These are phyloP conservation scores for Penstemon newberryi DNA, from an alignment of 257 asterid genomes.

Conservation along the genomic window DNA sequence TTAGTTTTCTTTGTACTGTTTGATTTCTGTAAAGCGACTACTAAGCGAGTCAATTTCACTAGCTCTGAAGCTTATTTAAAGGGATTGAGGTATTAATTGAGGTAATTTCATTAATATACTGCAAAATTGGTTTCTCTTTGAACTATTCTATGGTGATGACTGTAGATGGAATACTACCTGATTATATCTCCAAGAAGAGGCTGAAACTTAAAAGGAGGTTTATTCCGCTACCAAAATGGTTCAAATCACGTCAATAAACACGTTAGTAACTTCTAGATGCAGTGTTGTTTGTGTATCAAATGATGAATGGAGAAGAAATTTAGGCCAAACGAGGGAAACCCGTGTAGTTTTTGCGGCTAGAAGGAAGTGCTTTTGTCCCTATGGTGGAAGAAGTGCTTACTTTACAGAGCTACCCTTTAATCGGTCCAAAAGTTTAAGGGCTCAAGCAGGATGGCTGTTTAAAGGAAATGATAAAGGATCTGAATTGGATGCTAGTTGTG, in stretches of 20 bases:
- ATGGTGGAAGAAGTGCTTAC: slow-evolving; percentile 35
- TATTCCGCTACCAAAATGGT: slow-evolving; percentile 42
- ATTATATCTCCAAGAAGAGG: slow-evolving; percentile 2
- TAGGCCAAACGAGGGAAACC: slow-evolving; percentile 43
- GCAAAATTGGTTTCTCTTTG: slow-evolving; percentile 17
- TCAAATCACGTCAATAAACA: slow-evolving; percentile 50
- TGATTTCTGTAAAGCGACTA: slow-evolving; percentile 2
- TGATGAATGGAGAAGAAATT: slow-evolving; percentile 43
- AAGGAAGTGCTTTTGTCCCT: slow-evolving; percentile 40
- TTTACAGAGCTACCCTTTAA: slow-evolving; percentile 32
- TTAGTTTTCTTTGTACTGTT: slow-evolving; percentile 10
- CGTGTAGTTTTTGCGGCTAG: slow-evolving; percentile 40
- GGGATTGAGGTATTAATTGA: slow-evolving; percentile 18
- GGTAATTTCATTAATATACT: slow-evolving; percentile 1
- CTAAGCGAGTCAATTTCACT: slow-evolving; percentile 14
- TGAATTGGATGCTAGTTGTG: slow-evolving; percentile 61
- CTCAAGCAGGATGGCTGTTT: slow-evolving; percentile 82
- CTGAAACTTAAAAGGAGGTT: slow-evolving; percentile 20
- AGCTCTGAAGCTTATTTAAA: slow-evolving; percentile 11
- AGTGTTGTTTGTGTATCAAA: slow-evolving; percentile 43
- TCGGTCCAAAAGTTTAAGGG: slow-evolving; percentile 53
- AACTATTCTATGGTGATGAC: slow-evolving; percentile 9
- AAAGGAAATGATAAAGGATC: slow-evolving; percentile 62
- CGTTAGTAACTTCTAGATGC: slow-evolving; percentile 56
- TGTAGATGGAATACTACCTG: slow-evolving; percentile 29